Evolutionary conservation across 2,329 filamentous ascomycete species (phyloP).

Genomic region (Monosporascus sp.): DNA sequence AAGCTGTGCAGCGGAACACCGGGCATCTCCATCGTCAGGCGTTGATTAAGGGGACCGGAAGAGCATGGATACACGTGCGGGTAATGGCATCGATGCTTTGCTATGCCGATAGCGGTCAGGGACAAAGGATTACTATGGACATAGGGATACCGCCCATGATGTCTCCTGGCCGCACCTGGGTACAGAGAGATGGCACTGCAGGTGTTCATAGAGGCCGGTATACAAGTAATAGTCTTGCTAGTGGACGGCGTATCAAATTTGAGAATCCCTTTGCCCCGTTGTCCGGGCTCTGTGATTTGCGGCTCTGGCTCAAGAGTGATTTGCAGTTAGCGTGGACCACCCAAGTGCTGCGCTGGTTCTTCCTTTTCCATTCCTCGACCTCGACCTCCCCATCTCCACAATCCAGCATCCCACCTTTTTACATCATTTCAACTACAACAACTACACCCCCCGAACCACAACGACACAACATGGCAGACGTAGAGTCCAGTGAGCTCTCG

Average conservation of each 20-base stretch:
- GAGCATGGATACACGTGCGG: neutral
- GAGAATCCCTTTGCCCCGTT: slow-evolving; percentile 15
- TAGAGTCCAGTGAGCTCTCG: slow-evolving; percentile 60
- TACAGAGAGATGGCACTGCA: neutral
- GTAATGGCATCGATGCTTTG: neutral
- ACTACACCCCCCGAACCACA: slow-evolving; percentile 2
- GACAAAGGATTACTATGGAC: neutral
- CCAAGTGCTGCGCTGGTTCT: slow-evolving; percentile 21
- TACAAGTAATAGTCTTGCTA: slow-evolving; percentile 8
- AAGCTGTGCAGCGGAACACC: neutral
- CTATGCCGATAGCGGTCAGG: neutral
- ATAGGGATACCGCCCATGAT: neutral
- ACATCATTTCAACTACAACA: slow-evolving; percentile 9
- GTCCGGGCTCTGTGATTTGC: slow-evolving; percentile 15
- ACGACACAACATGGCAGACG: slow-evolving; percentile 47
- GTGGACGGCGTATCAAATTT: slow-evolving; percentile 26
- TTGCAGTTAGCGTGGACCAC: slow-evolving; percentile 27
- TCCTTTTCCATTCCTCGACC: slow-evolving; percentile 17
- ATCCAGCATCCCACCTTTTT: slow-evolving; percentile 4
- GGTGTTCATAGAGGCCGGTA: neutral
- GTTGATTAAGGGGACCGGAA: neutral
- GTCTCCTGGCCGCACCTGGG: too few species aligned
- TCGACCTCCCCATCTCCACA: slow-evolving; percentile 17
- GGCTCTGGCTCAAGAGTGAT: slow-evolving; percentile 26
- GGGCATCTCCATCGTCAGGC: neutral